These are phyloP conservation scores for Dothideomycetes sp. DNA, from an alignment of 2,329 filamentous ascomycete genomes.

Conservation along the genomic window DNA sequence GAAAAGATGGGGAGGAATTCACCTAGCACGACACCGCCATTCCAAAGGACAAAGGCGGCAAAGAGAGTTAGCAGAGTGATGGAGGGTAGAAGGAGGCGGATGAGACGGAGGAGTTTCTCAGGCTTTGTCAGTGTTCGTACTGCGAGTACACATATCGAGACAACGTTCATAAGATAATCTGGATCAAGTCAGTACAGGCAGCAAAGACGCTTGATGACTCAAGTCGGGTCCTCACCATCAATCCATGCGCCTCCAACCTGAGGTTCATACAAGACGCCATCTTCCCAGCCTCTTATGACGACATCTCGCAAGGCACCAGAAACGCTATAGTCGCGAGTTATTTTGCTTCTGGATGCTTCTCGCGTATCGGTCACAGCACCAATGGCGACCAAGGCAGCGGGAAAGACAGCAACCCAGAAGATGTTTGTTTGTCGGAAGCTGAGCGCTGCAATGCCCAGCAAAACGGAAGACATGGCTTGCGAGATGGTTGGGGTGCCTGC, in stretches of 20 bases:
- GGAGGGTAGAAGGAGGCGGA: slow-evolving; percentile 30
- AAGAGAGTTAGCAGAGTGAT: slow-evolving; percentile 58
- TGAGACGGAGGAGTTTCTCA: slow-evolving; percentile 1
- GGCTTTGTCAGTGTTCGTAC: slow-evolving; percentile 3
- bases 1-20: slow-evolving; percentile 22
- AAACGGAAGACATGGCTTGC: slow-evolving; percentile 22
- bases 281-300: slow-evolving; percentile 23
- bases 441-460: slow-evolving; percentile 55
- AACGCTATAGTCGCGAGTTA: background rate
- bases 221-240: slow-evolving; percentile 39
- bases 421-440: slow-evolving; percentile 89
- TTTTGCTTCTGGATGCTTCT: slow-evolving; percentile 27
- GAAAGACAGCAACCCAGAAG: slow-evolving; percentile 80
- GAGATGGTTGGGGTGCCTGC: slow-evolving; percentile 2
- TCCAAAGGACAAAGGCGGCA: slow-evolving; percentile 67
- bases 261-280: slow-evolving; percentile 39
- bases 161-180: slow-evolving; percentile 15
- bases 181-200: slow-evolving; percentile 4
- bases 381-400: slow-evolving; percentile 40
- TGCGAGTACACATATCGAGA: slow-evolving; percentile 1
- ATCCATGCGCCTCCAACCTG: slow-evolving; percentile 36
- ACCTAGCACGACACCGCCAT: slow-evolving; percentile 86
- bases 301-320: slow-evolving; percentile 10
- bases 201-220: background rate
- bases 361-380: slow-evolving; percentile 42